Conservation (phyloP, 176 grass and related monocot genomes). For the Phyllostachys edulis region DNA sequence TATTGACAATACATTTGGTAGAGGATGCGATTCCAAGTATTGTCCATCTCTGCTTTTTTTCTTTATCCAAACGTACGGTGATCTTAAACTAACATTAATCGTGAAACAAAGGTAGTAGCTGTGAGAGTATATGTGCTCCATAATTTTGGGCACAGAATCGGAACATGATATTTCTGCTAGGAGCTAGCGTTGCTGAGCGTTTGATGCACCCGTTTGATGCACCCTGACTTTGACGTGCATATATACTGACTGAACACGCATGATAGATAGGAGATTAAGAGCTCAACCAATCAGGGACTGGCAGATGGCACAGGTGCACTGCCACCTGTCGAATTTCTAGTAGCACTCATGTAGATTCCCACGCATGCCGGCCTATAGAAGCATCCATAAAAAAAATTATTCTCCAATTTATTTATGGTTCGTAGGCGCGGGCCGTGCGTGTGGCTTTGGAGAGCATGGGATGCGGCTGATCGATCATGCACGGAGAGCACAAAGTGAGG, state of each 20-base stretch:
- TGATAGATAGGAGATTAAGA: constrained; percentile 1
- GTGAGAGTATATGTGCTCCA: neutral
- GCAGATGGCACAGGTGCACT: constrained; percentile 24
- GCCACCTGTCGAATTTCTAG: constrained; percentile 38
- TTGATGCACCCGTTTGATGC: no score
- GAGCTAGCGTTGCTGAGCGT: neutral
- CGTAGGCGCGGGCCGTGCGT: neutral
- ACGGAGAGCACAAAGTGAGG: constrained; percentile 31
- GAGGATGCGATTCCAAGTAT: neutral
- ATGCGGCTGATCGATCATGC: constrained; percentile 50
- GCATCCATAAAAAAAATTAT: neutral
- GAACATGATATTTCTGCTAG: neutral
- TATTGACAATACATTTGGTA: no score
- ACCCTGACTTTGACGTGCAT: neutral
- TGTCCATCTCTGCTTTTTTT: neutral
- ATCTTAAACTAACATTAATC: neutral
- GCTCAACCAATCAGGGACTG: neutral
- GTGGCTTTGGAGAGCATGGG: constrained; percentile 36
- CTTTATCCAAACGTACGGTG: neutral
- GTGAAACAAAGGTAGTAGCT: neutral
- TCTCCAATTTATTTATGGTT: constrained; percentile 27
- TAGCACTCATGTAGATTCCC: constrained; percentile 33
- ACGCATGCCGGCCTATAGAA: neutral
- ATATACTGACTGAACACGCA: neutral
- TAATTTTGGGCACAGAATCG: neutral